phyloP scores from a whole-genome alignment of 257 asterid genomes.

The Petunia secreta region DNA sequence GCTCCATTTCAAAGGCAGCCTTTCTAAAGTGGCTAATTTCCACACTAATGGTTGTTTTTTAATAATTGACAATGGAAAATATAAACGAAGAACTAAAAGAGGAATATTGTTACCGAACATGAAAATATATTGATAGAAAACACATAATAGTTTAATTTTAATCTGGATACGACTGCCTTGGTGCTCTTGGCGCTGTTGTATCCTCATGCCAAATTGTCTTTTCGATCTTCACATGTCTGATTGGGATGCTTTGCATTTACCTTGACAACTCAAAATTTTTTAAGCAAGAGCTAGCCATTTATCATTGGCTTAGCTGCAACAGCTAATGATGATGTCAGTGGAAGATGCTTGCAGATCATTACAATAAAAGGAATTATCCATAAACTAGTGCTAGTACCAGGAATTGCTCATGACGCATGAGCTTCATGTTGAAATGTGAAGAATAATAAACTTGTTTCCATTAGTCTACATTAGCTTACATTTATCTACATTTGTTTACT shows the following conservation, averaged over 20 bases:
- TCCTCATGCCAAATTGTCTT: conserved; percentile 59
- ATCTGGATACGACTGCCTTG: conserved; percentile 76
- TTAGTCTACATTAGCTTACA: no score
- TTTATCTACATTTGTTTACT: no score
- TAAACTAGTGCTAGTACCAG: conserved; percentile 67
- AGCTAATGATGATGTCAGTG: conserved; percentile 53
- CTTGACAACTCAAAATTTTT: conserved; percentile 61
- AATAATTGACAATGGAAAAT: no score
- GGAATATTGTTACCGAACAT: no score
- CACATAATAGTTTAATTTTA: conserved; percentile 30
- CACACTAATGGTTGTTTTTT: no score
- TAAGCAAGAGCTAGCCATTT: conserved; percentile 75
- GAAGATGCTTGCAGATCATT: conserved; percentile 48
- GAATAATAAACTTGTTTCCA: no score
- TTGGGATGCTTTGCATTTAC: conserved; percentile 75
- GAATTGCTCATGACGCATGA: conserved; percentile 48
- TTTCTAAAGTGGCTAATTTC: no score
- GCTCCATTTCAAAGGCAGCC: no score
- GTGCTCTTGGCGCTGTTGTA: conserved; percentile 51
- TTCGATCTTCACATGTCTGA: conserved; percentile 85
- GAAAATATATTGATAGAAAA: no score
- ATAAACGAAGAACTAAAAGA: no score
- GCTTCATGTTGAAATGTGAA: conserved; percentile 33
- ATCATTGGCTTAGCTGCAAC: conserved; percentile 70
- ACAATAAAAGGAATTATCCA: conserved; percentile 80